Evolutionary conservation across 164 flowering plant genomes (phyloP), one percentile per base, ranked within the genome.

Genomic region (Sextonia rubra): DNA sequence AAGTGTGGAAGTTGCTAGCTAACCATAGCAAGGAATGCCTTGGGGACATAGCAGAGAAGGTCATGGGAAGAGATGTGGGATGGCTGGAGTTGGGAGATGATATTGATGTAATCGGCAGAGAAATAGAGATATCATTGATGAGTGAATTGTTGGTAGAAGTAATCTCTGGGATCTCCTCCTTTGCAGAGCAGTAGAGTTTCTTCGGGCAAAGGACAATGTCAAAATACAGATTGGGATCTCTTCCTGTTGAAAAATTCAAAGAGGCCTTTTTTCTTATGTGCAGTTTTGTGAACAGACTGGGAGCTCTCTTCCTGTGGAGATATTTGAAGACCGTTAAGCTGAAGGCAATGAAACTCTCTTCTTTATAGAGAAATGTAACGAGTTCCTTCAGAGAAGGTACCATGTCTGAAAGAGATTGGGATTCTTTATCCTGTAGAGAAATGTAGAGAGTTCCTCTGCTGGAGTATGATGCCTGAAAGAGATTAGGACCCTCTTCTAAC

Each of bases 141-240:
- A 87, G 88, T 71, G 96, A 89, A 30, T 72, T 94, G 49, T 74
- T 92, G 58, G 74, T 64, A 29, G 97, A 92, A 74, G 67, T 81
- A 12, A 25, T 73, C 20, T 18, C 17, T 3, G 69, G 61, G 52
- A 47, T 66, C 14, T 52, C 44, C 29, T 64, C 67, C 23, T 64
- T 30, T 12, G 44, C 26, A 61, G 64, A 61, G 25, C 23, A 23
- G 67, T 64, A 30, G 30, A 27, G 44, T 27, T 26, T 64, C 30
- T 12, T 29, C 17, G 5, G 27, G 11, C 37, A 20, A 17, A 64
- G 14, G 58, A 4, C 58, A 52, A 20, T 52, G 58, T 20, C 2
- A 52, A 15, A 15, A 15, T 5, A 52, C 58, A 52, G 58, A 52
- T 18, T 15, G 20, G n/a, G 58, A 20, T 20, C n/a, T 52, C 20